A percentile compares a stretch with the other conserved stretches of the same genome.
phyloP scores from a whole-genome alignment of 2,329 filamentous ascomycete species.

The Anthostomella pinea region DNA sequence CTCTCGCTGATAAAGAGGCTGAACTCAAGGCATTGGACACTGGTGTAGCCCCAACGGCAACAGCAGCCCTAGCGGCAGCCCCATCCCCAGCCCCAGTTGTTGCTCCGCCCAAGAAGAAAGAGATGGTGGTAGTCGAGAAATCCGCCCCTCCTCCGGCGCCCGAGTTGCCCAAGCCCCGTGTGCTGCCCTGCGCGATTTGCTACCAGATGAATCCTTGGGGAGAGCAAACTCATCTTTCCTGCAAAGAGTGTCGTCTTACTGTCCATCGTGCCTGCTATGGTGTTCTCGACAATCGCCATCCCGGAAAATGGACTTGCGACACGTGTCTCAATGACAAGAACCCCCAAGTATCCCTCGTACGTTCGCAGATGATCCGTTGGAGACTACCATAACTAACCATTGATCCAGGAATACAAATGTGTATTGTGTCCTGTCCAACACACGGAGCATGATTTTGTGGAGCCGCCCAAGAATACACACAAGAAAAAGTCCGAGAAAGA shows the following conservation, averaged over 20 bases:
- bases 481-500: conserved; percentile 92
- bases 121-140: conserved; percentile 58
- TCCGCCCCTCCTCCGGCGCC: conserved; percentile 63
- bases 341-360: conserved; percentile 85
- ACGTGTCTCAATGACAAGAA: conserved; percentile 94
- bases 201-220: conserved; percentile 67
- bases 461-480: conserved; percentile 73
- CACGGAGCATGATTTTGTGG: conserved; percentile 80
- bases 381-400: conserved; percentile 29
- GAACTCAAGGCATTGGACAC: conserved; percentile 47
- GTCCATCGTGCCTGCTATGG: conserved; percentile 94
- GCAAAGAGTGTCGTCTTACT: conserved; percentile 83
- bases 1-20: conserved; percentile 48
- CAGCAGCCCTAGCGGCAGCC: no score
- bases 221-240: conserved; percentile 68
- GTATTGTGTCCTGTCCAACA: conserved; percentile 82
- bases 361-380: conserved; percentile 38
- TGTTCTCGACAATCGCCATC: conserved; percentile 65
- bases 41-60: conserved; percentile 40
- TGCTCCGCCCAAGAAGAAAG: conserved; percentile 49
- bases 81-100: no score
- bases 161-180: conserved; percentile 73
- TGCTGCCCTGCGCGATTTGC: conserved; percentile 84
- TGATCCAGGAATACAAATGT: conserved; percentile 75
- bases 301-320: conserved; percentile 89